Evolutionary conservation across 805 yeast species (phyloP), one percentile per base, ranked within the genome.

Genomic region (Ascoidea rubescens): DNA sequence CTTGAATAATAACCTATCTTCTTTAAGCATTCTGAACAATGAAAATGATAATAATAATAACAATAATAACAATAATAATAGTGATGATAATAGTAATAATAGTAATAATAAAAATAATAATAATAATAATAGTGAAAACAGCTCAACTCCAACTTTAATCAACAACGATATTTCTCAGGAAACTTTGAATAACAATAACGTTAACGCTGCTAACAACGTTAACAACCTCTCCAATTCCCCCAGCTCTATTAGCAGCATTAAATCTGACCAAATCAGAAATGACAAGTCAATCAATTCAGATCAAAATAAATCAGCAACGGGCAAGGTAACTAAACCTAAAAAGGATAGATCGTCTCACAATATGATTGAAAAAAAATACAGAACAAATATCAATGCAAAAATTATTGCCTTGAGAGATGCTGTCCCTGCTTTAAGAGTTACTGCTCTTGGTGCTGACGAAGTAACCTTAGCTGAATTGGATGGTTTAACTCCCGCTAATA

Each of bases 351-450:
- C 81, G 1, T 75, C 87, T 5, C 95, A 86, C 66, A 86, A 85
- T 61, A 79, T 84, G 72, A 82, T 86, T 58, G 95, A 87, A 62
- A 85, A 85, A 67, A 81, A 84, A 61, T 87, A 87, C 65, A 67
- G 95, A 58, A 82, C 86, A 21, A 85, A 86, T 60, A 83, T 86
- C 57, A 86, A 84, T 60, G 71, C 82, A 51, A 83, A 81, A 63
- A 84, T 86, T 48, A 57, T 77, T 42, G 83, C 81, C 47, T 72
- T 86, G 37, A 71, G 88, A 61, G 84, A 84, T 58, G 83, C 87
- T 2, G 95, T 87, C 16, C 95, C 95, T 3, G 68, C 93, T 2
- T 70, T 87, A 51, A 72, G 88, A 58, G 79, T 82, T 45, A 82
- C 82, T 5, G 71, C 79, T 14, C 52, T 56, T 43, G 73, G 69